Evolutionary conservation across 2,329 filamentous ascomycete genomes (phyloP).

Genomic region (Daldinia sp.): DNA sequence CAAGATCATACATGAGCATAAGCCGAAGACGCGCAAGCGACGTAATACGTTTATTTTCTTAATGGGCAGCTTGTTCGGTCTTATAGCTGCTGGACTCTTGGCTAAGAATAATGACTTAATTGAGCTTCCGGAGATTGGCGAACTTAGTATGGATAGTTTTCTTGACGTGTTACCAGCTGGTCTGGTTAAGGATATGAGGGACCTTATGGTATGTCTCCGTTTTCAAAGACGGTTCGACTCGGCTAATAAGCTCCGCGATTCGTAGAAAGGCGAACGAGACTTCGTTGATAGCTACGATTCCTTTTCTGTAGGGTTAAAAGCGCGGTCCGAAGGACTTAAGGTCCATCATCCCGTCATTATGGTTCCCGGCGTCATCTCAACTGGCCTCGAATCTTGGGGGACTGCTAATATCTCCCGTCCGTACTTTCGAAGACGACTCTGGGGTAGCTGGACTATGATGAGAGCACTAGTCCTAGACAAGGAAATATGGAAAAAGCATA

Average conservation of each 20-base stretch:
- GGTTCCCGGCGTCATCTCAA: slow-evolving; percentile 98
- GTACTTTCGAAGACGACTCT: slow-evolving; percentile 94
- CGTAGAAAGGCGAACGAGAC: slow-evolving; percentile 84
- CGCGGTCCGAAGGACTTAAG: slow-evolving; percentile 81
- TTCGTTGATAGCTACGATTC: slow-evolving; percentile 88
- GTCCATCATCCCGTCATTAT: slow-evolving; percentile 93
- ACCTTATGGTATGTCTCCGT: slow-evolving; percentile 76
- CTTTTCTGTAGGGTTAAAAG: slow-evolving; percentile 89
- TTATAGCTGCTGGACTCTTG: slow-evolving; percentile 90
- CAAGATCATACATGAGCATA: slow-evolving; percentile 58
- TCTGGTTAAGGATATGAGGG: slow-evolving; percentile 85
- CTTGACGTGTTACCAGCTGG: slow-evolving; percentile 89
- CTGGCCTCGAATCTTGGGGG: slow-evolving; percentile 95
- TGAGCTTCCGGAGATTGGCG: slow-evolving; percentile 76
- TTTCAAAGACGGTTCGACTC: slow-evolving; percentile 10
- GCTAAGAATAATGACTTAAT: slow-evolving; percentile 91
- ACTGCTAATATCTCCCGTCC: slow-evolving; percentile 85
- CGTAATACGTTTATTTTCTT: slow-evolving; percentile 85
- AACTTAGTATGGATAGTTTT: slow-evolving; percentile 85
- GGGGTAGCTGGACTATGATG: slow-evolving; percentile 99
- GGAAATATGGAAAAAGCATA: slow-evolving; percentile 92
- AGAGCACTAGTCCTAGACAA: slow-evolving; percentile 92
- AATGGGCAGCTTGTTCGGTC: slow-evolving; percentile 88
- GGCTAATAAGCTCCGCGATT: slow-evolving; percentile 34
- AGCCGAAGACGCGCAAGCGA: slow-evolving; percentile 72